Evolutionary conservation across 2,329 filamentous ascomycete species (phyloP).

Genomic region (Harringtonia lauricola): DNA sequence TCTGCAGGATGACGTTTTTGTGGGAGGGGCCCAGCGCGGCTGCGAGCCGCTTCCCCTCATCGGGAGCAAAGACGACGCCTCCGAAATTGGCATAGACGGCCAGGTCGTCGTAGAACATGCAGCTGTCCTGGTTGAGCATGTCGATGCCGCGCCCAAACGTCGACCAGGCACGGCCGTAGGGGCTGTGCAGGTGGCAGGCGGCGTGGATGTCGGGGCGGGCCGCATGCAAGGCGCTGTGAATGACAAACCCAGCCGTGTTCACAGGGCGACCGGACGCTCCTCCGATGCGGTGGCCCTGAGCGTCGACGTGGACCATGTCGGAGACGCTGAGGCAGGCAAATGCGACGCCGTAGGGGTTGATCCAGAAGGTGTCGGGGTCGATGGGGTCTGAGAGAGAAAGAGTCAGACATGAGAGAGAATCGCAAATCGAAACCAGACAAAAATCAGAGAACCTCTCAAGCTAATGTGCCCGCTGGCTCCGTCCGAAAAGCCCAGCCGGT

Average conservation of each 20-base stretch:
- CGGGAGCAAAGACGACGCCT: conserved; percentile 40
- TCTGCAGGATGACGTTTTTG: conserved; percentile 54
- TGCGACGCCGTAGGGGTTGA: conserved; percentile 51
- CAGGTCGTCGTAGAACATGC: conserved; percentile 54
- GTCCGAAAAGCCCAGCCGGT: conserved; percentile 32
- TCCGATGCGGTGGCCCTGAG: conserved; percentile 14
- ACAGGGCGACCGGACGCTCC: conserved; percentile 26
- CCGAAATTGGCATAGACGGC: conserved; percentile 49
- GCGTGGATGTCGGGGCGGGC: conserved; percentile 54
- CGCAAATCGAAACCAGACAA: too few species aligned
- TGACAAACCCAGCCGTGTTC: conserved; percentile 59
- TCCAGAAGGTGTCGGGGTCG: conserved; percentile 25
- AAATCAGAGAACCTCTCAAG: too few species aligned
- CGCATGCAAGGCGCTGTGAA: conserved; percentile 56
- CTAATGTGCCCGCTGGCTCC: conserved; percentile 36
- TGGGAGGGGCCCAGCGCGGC: conserved; percentile 46
- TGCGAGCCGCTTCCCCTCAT: conserved; percentile 55
- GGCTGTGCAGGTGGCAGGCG: conserved; percentile 56
- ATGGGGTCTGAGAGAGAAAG: too few species aligned
- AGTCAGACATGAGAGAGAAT: too few species aligned
- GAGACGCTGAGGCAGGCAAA: conserved; percentile 53
- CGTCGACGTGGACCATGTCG: conserved; percentile 46
- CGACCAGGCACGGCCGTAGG: conserved; percentile 55
- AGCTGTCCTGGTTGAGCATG: conserved; percentile 57
- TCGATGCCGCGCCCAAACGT: conserved; percentile 52